Conservation (phyloP, 2,329 filamentous ascomycete species). For the Talaromyces atroroseus region DNA sequence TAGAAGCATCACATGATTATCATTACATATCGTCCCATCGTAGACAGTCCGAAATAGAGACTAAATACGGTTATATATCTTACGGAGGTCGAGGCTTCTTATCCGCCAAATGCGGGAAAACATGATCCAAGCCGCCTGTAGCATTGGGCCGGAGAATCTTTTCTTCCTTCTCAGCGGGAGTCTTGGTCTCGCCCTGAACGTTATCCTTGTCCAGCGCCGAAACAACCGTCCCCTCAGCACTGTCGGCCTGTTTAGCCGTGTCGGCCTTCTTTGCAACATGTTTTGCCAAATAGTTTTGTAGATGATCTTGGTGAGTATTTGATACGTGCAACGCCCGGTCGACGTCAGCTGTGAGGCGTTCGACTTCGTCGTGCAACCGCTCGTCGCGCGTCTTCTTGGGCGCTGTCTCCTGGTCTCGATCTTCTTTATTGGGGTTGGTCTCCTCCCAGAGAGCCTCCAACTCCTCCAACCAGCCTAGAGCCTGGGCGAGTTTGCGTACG, state of each 20-base stretch:
- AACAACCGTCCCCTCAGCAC: background rate
- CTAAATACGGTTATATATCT: background rate
- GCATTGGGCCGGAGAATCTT: slow-evolving; percentile 3
- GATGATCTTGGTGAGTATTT: slow-evolving; percentile 40
- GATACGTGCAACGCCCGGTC: slow-evolving; percentile 51
- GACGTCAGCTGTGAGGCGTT: slow-evolving; percentile 54
- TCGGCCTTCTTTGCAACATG: background rate
- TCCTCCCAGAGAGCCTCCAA: slow-evolving; percentile 69
- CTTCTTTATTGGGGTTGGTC: slow-evolving; percentile 59
- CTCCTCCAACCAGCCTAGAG: slow-evolving; percentile 80
- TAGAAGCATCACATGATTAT: too few relatives aligned
- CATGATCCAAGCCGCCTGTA: slow-evolving; percentile 26
- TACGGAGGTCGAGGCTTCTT: slow-evolving; percentile 14
- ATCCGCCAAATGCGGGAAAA: slow-evolving; percentile 30
- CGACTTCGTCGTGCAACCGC: slow-evolving; percentile 52
- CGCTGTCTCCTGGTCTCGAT: slow-evolving; percentile 36
- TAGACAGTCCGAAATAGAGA: too few relatives aligned
- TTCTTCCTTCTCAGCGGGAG: background rate
- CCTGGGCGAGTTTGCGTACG: slow-evolving; percentile 69
- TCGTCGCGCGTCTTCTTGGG: slow-evolving; percentile 50
- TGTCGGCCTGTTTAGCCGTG: background rate
- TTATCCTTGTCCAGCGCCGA: background rate
- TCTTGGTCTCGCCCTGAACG: background rate
- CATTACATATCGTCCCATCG: too few relatives aligned
- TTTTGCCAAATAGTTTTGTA: slow-evolving; percentile 22